Evolutionary conservation across 164 flowering plant genomes (phyloP).

Genomic region (Tetrastigma voinierianum): DNA sequence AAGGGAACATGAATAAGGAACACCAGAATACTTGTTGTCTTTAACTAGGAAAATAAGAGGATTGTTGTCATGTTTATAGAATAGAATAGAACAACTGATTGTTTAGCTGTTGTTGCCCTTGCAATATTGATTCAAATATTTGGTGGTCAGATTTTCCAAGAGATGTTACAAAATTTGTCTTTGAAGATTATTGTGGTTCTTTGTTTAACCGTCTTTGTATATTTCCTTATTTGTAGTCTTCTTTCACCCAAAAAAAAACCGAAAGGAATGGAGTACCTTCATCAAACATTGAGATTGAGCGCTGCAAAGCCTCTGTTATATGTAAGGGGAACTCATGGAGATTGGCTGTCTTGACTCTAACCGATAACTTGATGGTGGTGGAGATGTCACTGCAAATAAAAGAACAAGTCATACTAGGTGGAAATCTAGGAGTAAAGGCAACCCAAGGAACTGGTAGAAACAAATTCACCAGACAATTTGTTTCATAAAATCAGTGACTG

Average conservation of each 20-base stretch:
- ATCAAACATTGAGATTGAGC: constrained; percentile 63
- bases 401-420: constrained; percentile 11
- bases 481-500: constrained; percentile 74
- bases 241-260: not conserved
- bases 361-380: constrained; percentile 92
- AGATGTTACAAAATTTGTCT: no score
- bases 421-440: not conserved
- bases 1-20: no score
- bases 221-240: no score
- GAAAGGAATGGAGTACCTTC: constrained; percentile 41
- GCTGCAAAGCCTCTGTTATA: constrained; percentile 72
- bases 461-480: constrained; percentile 61
- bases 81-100: no score
- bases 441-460: not conserved
- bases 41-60: not conserved
- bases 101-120: no score
- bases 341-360: constrained; percentile 76
- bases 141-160: no score
- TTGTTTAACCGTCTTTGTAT: no score
- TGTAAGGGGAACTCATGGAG: constrained; percentile 82
- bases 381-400: constrained; percentile 42
- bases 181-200: no score
- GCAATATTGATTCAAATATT: no score
- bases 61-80: no score
- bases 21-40: no score